Percentiles rank a stretch among this genome's conserved stretches.
These are phyloP conservation scores for Heliamphora exappendiculata DNA, from an alignment of 148 eudicot genomes.

Conservation along the genomic window DNA sequence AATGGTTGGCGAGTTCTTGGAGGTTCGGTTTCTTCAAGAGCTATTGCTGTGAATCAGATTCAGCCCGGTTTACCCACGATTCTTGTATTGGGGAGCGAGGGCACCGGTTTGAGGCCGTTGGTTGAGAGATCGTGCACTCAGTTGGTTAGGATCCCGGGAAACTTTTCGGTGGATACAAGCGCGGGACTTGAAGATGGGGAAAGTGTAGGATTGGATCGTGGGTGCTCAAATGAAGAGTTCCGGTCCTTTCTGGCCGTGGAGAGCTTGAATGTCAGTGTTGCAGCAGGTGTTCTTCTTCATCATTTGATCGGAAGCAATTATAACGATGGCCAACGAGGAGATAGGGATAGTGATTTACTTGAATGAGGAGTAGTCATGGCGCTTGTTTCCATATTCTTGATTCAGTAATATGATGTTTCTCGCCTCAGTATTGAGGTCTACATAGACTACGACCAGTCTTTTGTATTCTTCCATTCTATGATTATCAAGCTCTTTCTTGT, in stretches of 20 bases:
- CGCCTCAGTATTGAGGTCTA: background rate
- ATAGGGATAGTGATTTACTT: conserved; percentile 7
- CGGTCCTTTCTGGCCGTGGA: conserved; percentile 87
- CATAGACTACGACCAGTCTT: background rate
- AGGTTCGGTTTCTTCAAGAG: conserved; percentile 72
- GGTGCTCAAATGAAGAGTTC: conserved; percentile 40
- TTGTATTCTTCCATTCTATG: background rate
- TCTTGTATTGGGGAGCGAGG: conserved; percentile 97
- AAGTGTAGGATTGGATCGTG: conserved; percentile 18
- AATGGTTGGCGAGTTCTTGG: conserved; percentile 97
- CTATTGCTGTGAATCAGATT: conserved; percentile 62
- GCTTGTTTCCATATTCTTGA: background rate
- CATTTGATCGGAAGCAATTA: conserved; percentile 67
- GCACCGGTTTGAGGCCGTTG: conserved; percentile 94
- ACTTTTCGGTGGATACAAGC: conserved; percentile 41
- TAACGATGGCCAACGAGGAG: conserved; percentile 9
- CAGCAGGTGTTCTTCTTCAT: conserved; percentile 92
- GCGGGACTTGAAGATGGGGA: conserved; percentile 37
- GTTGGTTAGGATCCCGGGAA: conserved; percentile 68
- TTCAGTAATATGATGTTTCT: no score
- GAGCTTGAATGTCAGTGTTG: conserved; percentile 98
- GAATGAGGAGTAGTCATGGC: conserved; percentile 14
- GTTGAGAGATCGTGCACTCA: conserved; percentile 89
- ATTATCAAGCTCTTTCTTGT: background rate
- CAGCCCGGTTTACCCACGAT: conserved; percentile 67